Evolutionary conservation across 2,329 filamentous ascomycete species (phyloP), one percentile per base, ranked within the genome.

Genomic region (Fusarium subtropicale): DNA sequence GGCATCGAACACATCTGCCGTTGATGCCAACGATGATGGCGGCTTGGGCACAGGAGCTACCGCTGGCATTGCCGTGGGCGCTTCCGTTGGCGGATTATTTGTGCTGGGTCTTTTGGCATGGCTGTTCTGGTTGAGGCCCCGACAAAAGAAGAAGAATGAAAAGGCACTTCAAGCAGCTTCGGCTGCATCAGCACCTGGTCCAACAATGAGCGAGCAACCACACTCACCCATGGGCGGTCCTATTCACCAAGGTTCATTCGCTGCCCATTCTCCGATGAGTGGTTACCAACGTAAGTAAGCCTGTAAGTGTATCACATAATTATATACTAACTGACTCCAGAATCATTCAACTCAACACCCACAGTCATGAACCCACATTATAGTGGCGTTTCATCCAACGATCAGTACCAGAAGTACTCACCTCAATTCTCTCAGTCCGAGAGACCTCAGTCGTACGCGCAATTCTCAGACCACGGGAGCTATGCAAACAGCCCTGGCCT

Each of bases 41-140:
- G 70, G 70, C 6, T 47, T 74, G 36, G 41, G 68, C 39, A 62
- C 70, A 5, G 72, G 72, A 28, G 70, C 72, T 26, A 58, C 66
- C 7, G 72, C 68, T 6, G 72, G 72, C 12, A 68, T 74, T 16
- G 68, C 70, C 6, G 71, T 71, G 4, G 71, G 61, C 10, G 71
- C 71, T 15, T 44, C 59, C 3, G 53, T 64, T 2, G 59, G 55
- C 9, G 72, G 63, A 11, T 16, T 74, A 15, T 20, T 68, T n/a
- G 24, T 65, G 2, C 15, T 74, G 22, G 44, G 28, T 8, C 45
- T 73, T 15, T 18, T 73, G 52, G 26, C 57, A 24, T 74, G 72
- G 72, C 46, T 62, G 46, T 71, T 71, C 30, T 74, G 71, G 65
- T 73, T 70, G 69, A 66, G 56, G 47, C 68, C 72, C 12, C 55